phyloP scores from a whole-genome alignment of 257 asterid genomes.

The Lycium ferocissimum region DNA sequence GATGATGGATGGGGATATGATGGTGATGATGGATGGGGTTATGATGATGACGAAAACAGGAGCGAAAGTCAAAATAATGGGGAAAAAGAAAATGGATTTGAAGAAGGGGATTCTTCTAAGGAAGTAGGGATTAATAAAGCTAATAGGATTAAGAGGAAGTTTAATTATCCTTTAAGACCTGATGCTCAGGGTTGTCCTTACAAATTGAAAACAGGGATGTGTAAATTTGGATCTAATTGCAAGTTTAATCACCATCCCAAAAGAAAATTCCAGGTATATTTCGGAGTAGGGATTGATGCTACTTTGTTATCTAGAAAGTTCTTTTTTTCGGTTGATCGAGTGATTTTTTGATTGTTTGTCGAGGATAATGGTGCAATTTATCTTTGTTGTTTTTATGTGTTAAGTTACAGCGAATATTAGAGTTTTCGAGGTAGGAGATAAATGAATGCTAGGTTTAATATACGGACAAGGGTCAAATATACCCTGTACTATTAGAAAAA shows the following conservation, averaged over 20 bases:
- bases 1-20: conserved; percentile 33
- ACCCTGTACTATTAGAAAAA: too few relatives aligned
- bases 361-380: neutral
- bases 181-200: conserved; percentile 88
- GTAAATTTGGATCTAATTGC: conserved; percentile 87
- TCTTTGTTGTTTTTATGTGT: conserved; percentile 1
- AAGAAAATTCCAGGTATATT: conserved; percentile 66
- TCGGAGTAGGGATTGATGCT: neutral
- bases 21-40: neutral
- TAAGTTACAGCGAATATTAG: neutral
- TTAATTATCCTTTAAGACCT: conserved; percentile 71
- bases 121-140: conserved; percentile 38
- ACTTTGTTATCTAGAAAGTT: neutral
- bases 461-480: too few relatives aligned
- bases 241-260: conserved; percentile 88
- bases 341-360: neutral
- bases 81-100: neutral
- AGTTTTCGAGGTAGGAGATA: neutral
- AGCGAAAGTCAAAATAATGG: neutral
- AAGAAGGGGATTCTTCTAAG: conserved; percentile 4
- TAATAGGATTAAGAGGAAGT: conserved; percentile 42
- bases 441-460: too few relatives aligned
- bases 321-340: neutral
- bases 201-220: conserved; percentile 74
- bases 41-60: neutral